phyloP scores from a whole-genome alignment of 139 green algal genomes.

The Micractinium sp. region DNA sequence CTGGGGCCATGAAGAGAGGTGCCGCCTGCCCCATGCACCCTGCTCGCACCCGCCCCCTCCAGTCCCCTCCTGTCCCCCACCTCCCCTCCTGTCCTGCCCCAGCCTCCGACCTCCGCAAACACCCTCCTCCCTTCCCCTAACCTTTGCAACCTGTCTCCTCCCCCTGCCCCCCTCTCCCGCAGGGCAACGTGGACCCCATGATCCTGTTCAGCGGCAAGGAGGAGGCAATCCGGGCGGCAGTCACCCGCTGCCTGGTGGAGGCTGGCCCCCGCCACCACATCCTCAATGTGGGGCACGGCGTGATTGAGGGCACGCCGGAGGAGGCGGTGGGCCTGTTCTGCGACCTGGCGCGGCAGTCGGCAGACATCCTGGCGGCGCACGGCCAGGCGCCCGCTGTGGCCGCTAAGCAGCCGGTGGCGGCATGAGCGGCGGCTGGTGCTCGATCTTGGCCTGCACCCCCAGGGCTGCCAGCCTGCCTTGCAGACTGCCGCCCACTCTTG shows the following conservation, averaged over 20 bases:
- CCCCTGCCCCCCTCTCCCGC: not conserved
- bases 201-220: constrained; percentile 84
- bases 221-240: constrained; percentile 69
- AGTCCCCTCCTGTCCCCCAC: not conserved
- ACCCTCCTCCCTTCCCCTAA: not conserved
- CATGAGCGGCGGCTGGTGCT: not conserved
- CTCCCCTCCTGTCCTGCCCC: not conserved
- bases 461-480: not conserved
- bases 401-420: constrained; percentile 18
- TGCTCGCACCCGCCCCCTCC: no score
- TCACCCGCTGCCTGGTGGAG: constrained; percentile 66
- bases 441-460: no score
- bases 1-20: no score
- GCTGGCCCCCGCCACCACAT: constrained; percentile 82
- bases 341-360: constrained; percentile 79
- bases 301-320: constrained; percentile 93
- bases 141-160: not conserved
- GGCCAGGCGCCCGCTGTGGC: constrained; percentile 6
- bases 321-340: constrained; percentile 90
- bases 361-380: constrained; percentile 27
- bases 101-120: no score
- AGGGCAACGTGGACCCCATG: constrained; percentile 95
- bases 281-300: constrained; percentile 91
- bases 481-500: not conserved
- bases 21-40: no score